Base-by-base conservation (phyloP, 1,284 basidiomycete genomes). In the Papiliotrema flavescens region DNA sequence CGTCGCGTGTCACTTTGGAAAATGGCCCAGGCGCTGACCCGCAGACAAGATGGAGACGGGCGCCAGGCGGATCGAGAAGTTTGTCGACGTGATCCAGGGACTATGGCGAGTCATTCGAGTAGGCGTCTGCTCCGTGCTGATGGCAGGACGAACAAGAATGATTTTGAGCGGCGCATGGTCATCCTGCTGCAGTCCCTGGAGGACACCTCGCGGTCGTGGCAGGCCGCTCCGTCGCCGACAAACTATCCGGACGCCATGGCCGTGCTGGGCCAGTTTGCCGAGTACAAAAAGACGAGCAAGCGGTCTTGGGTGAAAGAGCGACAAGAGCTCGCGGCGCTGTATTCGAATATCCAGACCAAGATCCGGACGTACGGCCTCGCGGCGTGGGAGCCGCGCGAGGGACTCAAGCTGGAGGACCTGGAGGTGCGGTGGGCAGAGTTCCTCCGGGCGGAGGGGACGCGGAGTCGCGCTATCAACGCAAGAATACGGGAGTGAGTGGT, bases 301-400 rank as follows among this genome's bases (percentile, higher is more conserved):
- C 83, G 92, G 6, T 79, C 80, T 2, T 95, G 92, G 88, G 90
- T 94, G 5, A 86, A 84, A 2, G 94, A 98, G 75, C 85, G 88
- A 65, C 90, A 92, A 69, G 92, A 95, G 61, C 79, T 97, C 7
- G 84, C 87, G 2, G 90, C 89, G 2, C 80, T 98, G 14, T 89
- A 97, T 63, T 86, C 89, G 4, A 97, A 97, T 69, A 88, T 98
- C 36, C 90, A 94, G 74, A 97, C 92, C 1, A 97, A 98, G 75
- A 79, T 98, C 59, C 84, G 83, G 71, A 98, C 94, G 15, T 98
- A 98, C 77, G 85, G 87, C 13, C 71, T 97, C 59, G 80, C 85
- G 50, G 84, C 88, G 64, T 97, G 94, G 75, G 80, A 86, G 19
- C 91, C 93, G n/a, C 84, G 85, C 3, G 71, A 77, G 9, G 90